These are phyloP conservation scores for Thalassiosira livingstoniorum DNA, from an alignment of 352 stramenopile species.

Conservation along the genomic window DNA sequence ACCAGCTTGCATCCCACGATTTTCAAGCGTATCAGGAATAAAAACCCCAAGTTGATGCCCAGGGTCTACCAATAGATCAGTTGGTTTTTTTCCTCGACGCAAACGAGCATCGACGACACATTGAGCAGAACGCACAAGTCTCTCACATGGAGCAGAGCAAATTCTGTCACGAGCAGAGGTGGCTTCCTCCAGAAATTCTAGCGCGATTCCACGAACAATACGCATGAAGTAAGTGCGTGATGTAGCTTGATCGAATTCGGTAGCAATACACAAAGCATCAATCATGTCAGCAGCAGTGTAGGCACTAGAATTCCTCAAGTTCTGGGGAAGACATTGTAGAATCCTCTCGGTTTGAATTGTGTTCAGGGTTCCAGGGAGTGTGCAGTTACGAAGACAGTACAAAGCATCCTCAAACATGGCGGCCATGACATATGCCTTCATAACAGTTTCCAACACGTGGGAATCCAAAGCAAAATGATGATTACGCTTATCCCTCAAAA, in stretches of 20 bases:
- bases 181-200: slow-evolving; percentile 87
- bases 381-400: slow-evolving; percentile 82
- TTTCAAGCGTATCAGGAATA: slow-evolving; percentile 83
- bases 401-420: slow-evolving; percentile 86
- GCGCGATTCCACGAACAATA: slow-evolving; percentile 82
- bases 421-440: slow-evolving; percentile 86
- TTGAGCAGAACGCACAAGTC: slow-evolving; percentile 74
- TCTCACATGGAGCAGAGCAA: slow-evolving; percentile 83
- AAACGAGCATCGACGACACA: slow-evolving; percentile 84
- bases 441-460: slow-evolving; percentile 80
- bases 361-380: slow-evolving; percentile 74
- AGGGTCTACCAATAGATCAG: slow-evolving; percentile 78
- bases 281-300: slow-evolving; percentile 86
- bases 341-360: slow-evolving; percentile 76
- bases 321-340: slow-evolving; percentile 83
- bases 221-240: slow-evolving; percentile 84
- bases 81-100: slow-evolving; percentile 77
- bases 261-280: slow-evolving; percentile 85
- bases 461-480: slow-evolving; percentile 81
- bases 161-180: slow-evolving; percentile 84
- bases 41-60: slow-evolving; percentile 85
- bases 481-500: slow-evolving; percentile 75
- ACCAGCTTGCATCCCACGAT: slow-evolving; percentile 83
- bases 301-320: slow-evolving; percentile 81
- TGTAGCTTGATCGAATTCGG: slow-evolving; percentile 80